A percentile compares a stretch with the other conserved stretches of the same genome.
Evolutionary conservation across 176 grass and related monocot genomes (phyloP).

Genomic region (Triticum aestivum): DNA sequence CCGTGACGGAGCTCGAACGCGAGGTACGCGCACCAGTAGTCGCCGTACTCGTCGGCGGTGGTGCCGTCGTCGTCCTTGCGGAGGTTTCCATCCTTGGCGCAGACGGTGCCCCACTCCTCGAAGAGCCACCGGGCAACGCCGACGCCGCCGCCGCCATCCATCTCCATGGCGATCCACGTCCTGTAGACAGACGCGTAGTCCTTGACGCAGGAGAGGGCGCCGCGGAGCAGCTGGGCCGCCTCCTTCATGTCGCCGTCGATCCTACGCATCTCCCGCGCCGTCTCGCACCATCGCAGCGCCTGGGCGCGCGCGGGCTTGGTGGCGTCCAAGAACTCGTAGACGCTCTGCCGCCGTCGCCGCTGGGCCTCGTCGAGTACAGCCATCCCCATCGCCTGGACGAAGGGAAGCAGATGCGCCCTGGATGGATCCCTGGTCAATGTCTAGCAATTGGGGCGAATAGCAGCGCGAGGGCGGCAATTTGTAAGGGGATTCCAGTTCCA

Average conservation of each 20-base stretch:
- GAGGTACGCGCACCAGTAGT: conserved; percentile 20
- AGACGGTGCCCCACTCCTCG: background rate
- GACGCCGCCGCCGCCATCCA: background rate
- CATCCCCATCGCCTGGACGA: background rate
- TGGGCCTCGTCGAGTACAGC: background rate
- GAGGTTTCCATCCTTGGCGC: background rate
- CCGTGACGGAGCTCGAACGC: background rate
- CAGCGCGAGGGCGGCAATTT: background rate
- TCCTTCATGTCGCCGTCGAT: background rate
- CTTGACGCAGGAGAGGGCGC: background rate
- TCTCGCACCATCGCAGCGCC: background rate
- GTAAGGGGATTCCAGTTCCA: background rate
- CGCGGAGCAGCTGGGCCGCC: background rate
- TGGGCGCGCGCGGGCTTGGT: background rate
- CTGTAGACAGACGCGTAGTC: background rate
- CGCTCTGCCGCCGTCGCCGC: background rate
- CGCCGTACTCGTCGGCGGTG: background rate
- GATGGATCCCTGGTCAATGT: background rate
- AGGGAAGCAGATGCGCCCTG: background rate
- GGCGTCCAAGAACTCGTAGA: background rate
- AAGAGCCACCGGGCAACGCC: background rate
- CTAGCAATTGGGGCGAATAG: background rate
- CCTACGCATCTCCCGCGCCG: background rate
- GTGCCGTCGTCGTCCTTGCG: background rate
- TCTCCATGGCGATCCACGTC: conserved; percentile 18